phyloP scores from a whole-genome alignment of 345 rosid genomes.

The Syzygium grande region DNA sequence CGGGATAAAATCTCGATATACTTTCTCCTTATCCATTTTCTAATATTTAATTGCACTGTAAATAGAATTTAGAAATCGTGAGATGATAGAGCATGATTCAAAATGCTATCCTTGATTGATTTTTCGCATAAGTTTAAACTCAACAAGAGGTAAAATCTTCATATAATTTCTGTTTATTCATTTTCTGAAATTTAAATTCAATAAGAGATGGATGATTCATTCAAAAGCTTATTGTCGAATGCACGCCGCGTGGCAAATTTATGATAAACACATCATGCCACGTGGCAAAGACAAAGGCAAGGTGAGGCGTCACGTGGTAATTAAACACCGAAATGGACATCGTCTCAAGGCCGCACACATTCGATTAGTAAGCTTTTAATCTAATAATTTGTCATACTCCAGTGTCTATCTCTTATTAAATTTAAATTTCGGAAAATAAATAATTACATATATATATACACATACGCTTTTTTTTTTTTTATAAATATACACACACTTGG shows the following conservation, averaged over 20 bases:
- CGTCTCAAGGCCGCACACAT: neutral
- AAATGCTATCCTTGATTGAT: neutral
- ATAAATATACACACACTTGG: neutral
- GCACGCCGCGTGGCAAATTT: neutral
- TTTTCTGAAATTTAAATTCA: neutral
- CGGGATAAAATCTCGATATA: neutral
- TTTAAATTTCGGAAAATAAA: neutral
- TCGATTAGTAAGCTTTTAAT: neutral
- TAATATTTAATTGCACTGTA: no score
- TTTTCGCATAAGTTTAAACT: neutral
- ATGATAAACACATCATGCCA: no score
- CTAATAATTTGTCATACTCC: neutral
- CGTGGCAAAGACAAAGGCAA: neutral
- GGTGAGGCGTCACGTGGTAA: neutral
- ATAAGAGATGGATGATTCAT: neutral
- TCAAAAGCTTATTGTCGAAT: neutral
- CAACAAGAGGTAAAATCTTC: neutral
- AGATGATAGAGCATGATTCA: neutral
- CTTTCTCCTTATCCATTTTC: neutral
- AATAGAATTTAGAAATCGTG: no score
- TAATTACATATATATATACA: neutral
- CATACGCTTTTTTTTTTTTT: no score
- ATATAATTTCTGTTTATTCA: accelerated
- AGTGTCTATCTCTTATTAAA: neutral
- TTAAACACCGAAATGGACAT: accelerated